These are phyloP conservation scores for Botrytis porri DNA, from an alignment of 2,329 filamentous ascomycete species.

Conservation along the genomic window DNA sequence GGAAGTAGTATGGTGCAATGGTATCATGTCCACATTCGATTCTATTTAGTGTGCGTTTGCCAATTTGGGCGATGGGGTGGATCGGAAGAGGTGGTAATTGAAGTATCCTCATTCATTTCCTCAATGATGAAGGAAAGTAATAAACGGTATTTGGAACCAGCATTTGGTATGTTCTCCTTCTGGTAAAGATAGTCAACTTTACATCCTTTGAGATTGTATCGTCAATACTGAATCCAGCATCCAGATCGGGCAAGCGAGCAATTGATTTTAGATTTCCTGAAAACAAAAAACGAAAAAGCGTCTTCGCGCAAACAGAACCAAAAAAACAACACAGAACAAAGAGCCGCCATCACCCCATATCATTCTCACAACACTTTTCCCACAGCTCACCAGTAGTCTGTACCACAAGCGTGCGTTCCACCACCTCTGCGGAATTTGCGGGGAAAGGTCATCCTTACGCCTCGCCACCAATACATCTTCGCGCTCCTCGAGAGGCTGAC, in stretches of 20 bases:
- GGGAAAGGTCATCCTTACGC: slow-evolving; percentile 2
- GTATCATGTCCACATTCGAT: slow-evolving; percentile 36
- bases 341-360: background rate
- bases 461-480: background rate
- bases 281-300: background rate
- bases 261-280: background rate
- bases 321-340: background rate
- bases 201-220: background rate
- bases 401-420: background rate
- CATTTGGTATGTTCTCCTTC: background rate
- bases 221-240: too few relatives aligned
- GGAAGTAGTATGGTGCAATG: slow-evolving; percentile 15
- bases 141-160: background rate
- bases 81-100: slow-evolving; percentile 26
- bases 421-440: background rate
- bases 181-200: background rate
- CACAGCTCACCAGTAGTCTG: background rate
- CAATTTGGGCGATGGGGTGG: background rate
- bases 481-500: background rate
- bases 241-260: background rate
- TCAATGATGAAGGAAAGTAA: slow-evolving; percentile 28
- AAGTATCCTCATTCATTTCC: slow-evolving; percentile 37
- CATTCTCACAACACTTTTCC: background rate
- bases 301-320: background rate
- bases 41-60: background rate